Evolutionary conservation across 352 stramenopile genomes (phyloP).

Genomic region (Phytophthora aleatoria): DNA sequence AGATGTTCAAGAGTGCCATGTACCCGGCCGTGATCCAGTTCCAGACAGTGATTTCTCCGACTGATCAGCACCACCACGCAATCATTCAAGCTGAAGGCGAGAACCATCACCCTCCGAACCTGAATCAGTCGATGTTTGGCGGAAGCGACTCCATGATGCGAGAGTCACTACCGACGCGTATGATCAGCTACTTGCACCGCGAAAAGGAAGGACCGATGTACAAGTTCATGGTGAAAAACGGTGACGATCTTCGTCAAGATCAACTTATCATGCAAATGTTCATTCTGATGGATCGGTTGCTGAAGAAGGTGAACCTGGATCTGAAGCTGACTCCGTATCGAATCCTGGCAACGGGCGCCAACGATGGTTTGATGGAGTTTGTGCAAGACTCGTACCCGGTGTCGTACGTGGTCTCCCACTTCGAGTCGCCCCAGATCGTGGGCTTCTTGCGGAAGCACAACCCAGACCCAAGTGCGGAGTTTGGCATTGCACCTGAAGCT

Average conservation of each 20-base stretch:
- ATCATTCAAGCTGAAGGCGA: constrained; percentile 23
- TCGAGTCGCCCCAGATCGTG: constrained; percentile 94
- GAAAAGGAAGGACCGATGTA: constrained; percentile 90
- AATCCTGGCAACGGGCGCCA: constrained; percentile 87
- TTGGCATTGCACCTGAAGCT: constrained; percentile 91
- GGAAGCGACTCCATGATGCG: constrained; percentile 58
- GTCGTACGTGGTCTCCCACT: constrained; percentile 94
- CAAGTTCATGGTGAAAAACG: constrained; percentile 99
- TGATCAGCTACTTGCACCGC: constrained; percentile 80
- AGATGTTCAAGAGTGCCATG: constrained; percentile 98
- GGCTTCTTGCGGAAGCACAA: constrained; percentile 89
- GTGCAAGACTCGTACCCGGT: constrained; percentile 96
- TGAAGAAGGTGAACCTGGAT: constrained; percentile 99
- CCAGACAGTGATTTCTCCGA: constrained; percentile 70
- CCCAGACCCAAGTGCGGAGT: constrained; percentile 80
- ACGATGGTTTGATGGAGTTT: constrained; percentile 97
- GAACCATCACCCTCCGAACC: constrained; percentile 21
- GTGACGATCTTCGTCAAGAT: constrained; percentile 99
- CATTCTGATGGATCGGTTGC: constrained; percentile 98
- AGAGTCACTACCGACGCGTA: constrained; percentile 73
- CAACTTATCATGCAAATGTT: constrained; percentile 99
- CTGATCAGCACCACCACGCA: constrained; percentile 41
- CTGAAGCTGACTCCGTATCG: constrained; percentile 97
- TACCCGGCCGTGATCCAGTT: constrained; percentile 98
- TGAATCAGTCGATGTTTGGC: constrained; percentile 59